These are phyloP conservation scores for Penicillium olsonii DNA, from an alignment of 2,329 filamentous ascomycete species.

Conservation along the genomic window DNA sequence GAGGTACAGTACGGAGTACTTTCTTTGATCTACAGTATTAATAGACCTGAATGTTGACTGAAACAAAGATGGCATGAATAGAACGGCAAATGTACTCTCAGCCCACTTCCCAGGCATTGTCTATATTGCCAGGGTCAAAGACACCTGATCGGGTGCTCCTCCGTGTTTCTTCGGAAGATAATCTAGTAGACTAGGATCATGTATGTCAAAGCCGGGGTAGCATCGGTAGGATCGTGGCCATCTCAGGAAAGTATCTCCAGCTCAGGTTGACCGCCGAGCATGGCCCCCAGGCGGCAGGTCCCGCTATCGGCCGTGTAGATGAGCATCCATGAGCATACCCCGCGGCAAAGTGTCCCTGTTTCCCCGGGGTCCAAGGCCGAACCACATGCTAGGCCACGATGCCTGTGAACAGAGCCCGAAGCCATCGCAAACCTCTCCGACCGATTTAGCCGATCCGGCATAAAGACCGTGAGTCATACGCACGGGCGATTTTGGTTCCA, in stretches of 20 bases:
- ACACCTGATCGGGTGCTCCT: constrained; percentile 14
- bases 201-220: constrained; percentile 13
- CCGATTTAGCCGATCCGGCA: constrained; percentile 1
- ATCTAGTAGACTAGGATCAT: constrained; percentile 9
- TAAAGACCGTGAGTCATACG: constrained; percentile 23
- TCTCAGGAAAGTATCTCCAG: neutral
- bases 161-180: constrained; percentile 1
- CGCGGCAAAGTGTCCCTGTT: neutral
- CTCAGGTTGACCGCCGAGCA: neutral
- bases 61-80: neutral
- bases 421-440: constrained; percentile 5
- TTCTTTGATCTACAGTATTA: neutral
- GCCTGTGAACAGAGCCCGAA: neutral
- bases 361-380: neutral
- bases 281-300: neutral
- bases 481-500: constrained; percentile 5
- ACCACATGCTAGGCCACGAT: neutral
- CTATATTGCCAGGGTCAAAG: neutral
- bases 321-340: neutral
- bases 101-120: neutral
- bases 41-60: neutral
- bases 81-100: neutral
- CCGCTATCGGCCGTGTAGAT: neutral
- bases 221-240: neutral
- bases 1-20: neutral